Base-by-base conservation (phyloP, 371 early-diverging fungal genomes). In the Zychaea mexicana region DNA sequence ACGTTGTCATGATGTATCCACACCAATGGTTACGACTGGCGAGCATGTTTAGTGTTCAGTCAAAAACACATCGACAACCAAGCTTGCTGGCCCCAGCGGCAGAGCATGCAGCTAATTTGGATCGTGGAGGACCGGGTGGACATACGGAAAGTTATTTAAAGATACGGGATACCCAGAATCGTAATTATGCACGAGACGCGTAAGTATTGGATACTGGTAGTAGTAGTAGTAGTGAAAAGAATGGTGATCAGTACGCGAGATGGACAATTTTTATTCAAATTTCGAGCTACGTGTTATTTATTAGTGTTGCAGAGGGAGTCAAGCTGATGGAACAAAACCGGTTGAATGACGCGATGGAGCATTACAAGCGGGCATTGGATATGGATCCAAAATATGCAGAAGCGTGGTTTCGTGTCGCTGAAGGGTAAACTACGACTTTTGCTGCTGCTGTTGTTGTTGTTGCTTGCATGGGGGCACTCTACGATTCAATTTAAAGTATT, bases 381-480 rank as follows among this genome's bases (percentile, higher is more conserved):
- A 81, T 81, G 82, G 82, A 81, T 54, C 75, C 79, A 9, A 76
- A 77, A 67, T 81, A 77, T 62, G 75, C 82, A n/a, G 79, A 81
- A 47, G 79, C 71, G 0, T 78, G 77, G 79, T 78, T 66, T 49
- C 81, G 76, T 57, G 76, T 75, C 13, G 74, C 74, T 52, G 78
- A 81, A 71, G 67, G 70, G 81, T 81, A 77, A 71, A 42, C 30
- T 0, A 2, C 28, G 2, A 7, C 30, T 36, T 7, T 30, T 47
- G 22, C 21, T n/a, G 13, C 13, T 58, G 21, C 55, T 15, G 55
- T 8, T 9, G 17, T n/a, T n/a, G n/a, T n/a, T n/a, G n/a, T n/a
- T n/a, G n/a, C n/a, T n/a, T n/a, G n/a, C n/a, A n/a, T n/a, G 13
- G n/a, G n/a, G n/a, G n/a, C n/a, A n/a, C n/a, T n/a, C n/a, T n/a